A percentile compares a stretch with the other conserved stretches of the same genome.
These are phyloP conservation scores for Coniochaeta sp. DNA, from an alignment of 2,329 filamentous ascomycete genomes.

Conservation along the genomic window DNA sequence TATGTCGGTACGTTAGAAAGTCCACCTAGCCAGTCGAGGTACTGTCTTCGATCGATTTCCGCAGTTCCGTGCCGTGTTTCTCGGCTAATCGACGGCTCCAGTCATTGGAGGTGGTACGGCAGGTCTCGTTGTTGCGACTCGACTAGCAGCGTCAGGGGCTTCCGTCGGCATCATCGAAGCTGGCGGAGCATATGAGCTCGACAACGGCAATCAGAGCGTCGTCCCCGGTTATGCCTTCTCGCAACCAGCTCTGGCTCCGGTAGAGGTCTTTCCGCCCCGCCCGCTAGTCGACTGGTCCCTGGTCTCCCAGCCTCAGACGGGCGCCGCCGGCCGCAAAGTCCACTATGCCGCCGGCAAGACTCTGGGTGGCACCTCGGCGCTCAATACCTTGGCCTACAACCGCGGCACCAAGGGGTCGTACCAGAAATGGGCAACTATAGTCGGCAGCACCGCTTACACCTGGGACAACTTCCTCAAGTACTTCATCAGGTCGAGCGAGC, in stretches of 20 bases:
- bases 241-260: constrained; percentile 4
- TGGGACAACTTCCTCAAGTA: constrained; percentile 19
- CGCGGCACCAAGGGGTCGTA: constrained; percentile 16
- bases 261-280: constrained; percentile 4
- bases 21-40: not conserved
- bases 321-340: constrained; percentile 16
- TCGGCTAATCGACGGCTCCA: not conserved
- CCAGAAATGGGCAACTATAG: constrained; percentile 21
- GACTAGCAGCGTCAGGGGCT: constrained; percentile 11
- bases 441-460: constrained; percentile 18
- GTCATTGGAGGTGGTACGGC: constrained; percentile 30
- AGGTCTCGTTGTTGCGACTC: constrained; percentile 24
- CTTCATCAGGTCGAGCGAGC: constrained; percentile 20
- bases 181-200: constrained; percentile 24
- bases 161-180: constrained; percentile 31
- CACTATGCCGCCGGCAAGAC: constrained; percentile 29
- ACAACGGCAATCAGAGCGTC: constrained; percentile 3
- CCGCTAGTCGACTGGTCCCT: constrained; percentile 21
- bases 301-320: constrained; percentile 16
- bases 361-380: constrained; percentile 20
- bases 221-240: constrained; percentile 8
- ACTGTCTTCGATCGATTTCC: not conserved
- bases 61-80: too few relatives aligned
- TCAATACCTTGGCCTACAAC: constrained; percentile 21
- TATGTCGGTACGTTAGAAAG: constrained; percentile 4